phyloP scores from a whole-genome alignment of 2,329 filamentous ascomycete genomes.

The Penicillium sp. region DNA sequence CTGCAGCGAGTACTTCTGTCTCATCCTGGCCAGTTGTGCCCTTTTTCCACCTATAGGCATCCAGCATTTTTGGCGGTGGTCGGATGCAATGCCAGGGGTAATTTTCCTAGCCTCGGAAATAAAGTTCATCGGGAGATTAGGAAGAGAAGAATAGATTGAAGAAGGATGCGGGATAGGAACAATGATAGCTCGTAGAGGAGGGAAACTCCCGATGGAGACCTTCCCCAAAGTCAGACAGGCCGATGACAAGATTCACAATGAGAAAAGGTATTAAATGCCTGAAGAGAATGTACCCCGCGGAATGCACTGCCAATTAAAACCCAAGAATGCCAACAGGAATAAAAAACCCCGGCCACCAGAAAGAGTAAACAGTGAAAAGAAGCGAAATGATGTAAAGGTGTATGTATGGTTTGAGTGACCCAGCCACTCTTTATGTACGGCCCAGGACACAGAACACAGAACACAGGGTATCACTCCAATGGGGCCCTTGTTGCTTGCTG shows the following conservation, averaged over 20 bases:
- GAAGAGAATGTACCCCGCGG: slow-evolving; percentile 17
- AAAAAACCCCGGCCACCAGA: not conserved
- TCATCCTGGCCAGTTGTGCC: not conserved
- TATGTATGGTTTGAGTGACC: slow-evolving; percentile 23
- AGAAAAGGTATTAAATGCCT: slow-evolving; percentile 19
- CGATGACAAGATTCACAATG: not conserved
- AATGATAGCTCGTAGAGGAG: not conserved
- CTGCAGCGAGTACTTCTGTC: not conserved
- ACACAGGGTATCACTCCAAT: not conserved
- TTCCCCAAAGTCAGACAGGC: not conserved
- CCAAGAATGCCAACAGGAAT: slow-evolving; percentile 11
- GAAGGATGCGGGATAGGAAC: slow-evolving; percentile 1
- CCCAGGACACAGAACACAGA: not conserved
- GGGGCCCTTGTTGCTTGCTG: not conserved
- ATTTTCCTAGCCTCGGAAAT: not conserved
- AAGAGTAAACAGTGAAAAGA: not conserved
- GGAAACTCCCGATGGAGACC: not conserved
- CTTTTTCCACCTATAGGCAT: slow-evolving; percentile 22
- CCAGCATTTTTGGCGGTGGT: not conserved
- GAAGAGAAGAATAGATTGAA: not conserved
- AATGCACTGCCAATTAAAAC: slow-evolving; percentile 28
- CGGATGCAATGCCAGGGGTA: not conserved
- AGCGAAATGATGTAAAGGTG: not conserved
- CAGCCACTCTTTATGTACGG: slow-evolving; percentile 26
- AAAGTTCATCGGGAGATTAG: not conserved